A percentile compares a stretch with the other conserved stretches of the same genome.
These are phyloP conservation scores for Metschnikowia gelsemii DNA, from an alignment of 805 yeast genomes.

Conservation along the genomic window DNA sequence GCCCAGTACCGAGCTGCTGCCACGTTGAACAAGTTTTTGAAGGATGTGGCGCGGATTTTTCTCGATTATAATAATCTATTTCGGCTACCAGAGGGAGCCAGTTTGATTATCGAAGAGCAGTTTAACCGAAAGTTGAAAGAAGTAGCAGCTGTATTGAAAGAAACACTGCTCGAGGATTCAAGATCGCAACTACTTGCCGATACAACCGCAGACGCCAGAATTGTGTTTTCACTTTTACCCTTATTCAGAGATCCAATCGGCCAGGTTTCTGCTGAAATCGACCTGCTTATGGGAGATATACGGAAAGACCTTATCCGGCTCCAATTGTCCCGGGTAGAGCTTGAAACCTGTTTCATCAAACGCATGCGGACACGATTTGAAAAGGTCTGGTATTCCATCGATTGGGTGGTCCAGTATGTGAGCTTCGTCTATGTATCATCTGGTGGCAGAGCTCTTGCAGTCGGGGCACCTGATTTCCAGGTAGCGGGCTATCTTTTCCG, in stretches of 20 bases:
- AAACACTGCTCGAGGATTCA: neutral
- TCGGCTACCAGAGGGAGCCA: conserved; percentile 6
- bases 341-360: conserved; percentile 7
- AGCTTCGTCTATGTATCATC: conserved; percentile 5
- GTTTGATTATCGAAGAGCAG: conserved; percentile 4
- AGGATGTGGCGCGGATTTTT: conserved; percentile 6
- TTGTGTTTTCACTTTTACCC: conserved; percentile 6
- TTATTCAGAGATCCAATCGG: conserved; percentile 11
- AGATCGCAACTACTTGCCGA: neutral
- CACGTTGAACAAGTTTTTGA: conserved; percentile 4
- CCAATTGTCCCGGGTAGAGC: neutral
- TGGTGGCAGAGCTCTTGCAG: neutral
- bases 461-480: conserved; percentile 1
- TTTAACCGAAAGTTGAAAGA: conserved; percentile 4
- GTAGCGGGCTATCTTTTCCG: conserved; percentile 7
- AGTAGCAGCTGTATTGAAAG: neutral
- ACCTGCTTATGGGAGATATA: conserved; percentile 3
- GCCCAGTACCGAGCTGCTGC: conserved; percentile 1
- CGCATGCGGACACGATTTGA: conserved; percentile 10
- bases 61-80: conserved; percentile 10
- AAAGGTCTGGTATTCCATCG: conserved; percentile 12
- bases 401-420: conserved; percentile 12
- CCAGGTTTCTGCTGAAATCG: conserved; percentile 1
- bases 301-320: conserved; percentile 6
- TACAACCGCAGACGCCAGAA: conserved; percentile 1